These are phyloP conservation scores for Rugosomyces carneus DNA, from an alignment of 1,284 basidiomycete species.

Conservation along the genomic window DNA sequence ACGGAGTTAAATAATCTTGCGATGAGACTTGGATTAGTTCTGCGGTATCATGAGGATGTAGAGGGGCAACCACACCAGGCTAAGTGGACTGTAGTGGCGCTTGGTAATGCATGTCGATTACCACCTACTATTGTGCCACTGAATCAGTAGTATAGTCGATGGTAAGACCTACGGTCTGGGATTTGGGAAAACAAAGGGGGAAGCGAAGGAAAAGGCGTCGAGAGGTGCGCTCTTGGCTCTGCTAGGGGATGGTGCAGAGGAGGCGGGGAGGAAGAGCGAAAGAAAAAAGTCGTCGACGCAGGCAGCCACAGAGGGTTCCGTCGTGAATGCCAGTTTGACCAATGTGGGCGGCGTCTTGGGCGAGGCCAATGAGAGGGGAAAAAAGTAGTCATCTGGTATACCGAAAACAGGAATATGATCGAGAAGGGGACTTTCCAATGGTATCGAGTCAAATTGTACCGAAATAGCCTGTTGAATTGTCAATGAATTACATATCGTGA, in stretches of 20 bases:
- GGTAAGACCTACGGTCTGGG: conserved; percentile 7
- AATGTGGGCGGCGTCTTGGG: background rate
- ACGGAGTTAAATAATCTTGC: conserved; percentile 7
- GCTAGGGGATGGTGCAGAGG: background rate
- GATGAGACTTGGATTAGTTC: background rate
- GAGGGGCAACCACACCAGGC: conserved; percentile 3
- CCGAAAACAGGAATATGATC: too few relatives aligned
- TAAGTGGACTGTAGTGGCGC: conserved; percentile 9
- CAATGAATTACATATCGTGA: too few relatives aligned
- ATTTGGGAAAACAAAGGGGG: conserved; percentile 4
- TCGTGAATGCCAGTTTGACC: background rate
- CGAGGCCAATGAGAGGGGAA: too few relatives aligned
- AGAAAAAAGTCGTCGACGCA: background rate
- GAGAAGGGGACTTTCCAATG: too few relatives aligned
- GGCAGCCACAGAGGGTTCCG: background rate
- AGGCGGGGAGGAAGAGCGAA: background rate
- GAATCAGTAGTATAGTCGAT: background rate
- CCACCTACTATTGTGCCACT: background rate
- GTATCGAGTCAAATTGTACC: too few relatives aligned
- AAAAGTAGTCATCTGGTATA: too few relatives aligned
- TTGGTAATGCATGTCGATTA: conserved; percentile 1
- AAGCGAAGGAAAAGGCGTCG: conserved; percentile 11
- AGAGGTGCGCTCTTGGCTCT: conserved; percentile 5
- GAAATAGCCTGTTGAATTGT: too few relatives aligned
- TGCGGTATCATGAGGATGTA: conserved; percentile 1